Conservation (phyloP, 768 basidiomycete genomes). For the Leucocoprinus sp. region DNA sequence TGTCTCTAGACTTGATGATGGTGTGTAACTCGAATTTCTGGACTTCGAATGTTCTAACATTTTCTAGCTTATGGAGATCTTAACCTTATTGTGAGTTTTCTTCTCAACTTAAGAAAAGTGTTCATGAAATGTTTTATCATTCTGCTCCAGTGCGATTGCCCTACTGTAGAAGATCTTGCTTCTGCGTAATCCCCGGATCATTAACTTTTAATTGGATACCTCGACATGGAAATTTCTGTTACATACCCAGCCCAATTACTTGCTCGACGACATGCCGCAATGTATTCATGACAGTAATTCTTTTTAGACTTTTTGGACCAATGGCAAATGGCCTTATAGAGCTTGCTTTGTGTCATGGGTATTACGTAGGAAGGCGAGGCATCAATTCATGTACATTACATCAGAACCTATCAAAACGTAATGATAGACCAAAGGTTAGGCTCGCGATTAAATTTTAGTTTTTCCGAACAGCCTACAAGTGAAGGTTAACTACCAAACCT, state of each 20-base stretch:
- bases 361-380: too few relatives aligned
- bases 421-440: too few relatives aligned
- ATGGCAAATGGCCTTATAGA: not conserved
- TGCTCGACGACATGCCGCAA: slow-evolving; percentile 62
- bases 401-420: too few relatives aligned
- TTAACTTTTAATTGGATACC: slow-evolving; percentile 13
- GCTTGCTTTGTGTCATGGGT: too few relatives aligned
- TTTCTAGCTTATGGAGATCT: slow-evolving; percentile 80
- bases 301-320: not conserved
- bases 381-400: too few relatives aligned
- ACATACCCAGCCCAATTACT: slow-evolving; percentile 32
- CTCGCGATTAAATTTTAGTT: too few relatives aligned
- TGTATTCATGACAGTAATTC: not conserved
- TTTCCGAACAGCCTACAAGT: too few relatives aligned
- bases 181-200: slow-evolving; percentile 15
- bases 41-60: not conserved
- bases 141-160: slow-evolving; percentile 66
- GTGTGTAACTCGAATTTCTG: slow-evolving; percentile 32
- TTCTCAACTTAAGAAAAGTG: not conserved
- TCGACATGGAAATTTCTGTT: slow-evolving; percentile 35
- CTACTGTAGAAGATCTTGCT: slow-evolving; percentile 73
- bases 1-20: slow-evolving; percentile 87
- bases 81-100: slow-evolving; percentile 69
- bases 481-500: too few relatives aligned
- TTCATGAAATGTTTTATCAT: not conserved